Evolutionary conservation across 1,284 basidiomycete genomes (phyloP), one percentile per base, ranked within the genome.

Genomic region (Leccinum glutinopallens): DNA sequence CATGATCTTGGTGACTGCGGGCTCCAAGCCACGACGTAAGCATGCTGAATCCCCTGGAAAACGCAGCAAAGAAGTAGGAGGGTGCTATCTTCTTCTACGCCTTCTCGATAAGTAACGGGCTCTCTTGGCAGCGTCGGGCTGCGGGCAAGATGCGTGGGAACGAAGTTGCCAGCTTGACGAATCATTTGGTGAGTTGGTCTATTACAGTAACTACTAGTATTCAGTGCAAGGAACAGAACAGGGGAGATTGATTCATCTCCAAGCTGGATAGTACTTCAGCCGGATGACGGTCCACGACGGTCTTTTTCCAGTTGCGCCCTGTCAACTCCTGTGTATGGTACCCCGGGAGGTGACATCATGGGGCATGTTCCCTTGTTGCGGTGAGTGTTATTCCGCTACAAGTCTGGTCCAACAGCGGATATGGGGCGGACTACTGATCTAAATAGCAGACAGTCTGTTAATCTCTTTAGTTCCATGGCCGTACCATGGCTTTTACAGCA

Each of bases 21-120:
- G 56, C 35, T 57, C 56, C 56, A 57, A 57, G 56, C 56, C 56
- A 57, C 56, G 56, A 25, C 33, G 33, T 22, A 9, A 37, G 56
- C 56, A 37, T 37, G 35, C 56, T 37, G 7, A 37, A 57, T n/a
- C 56, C 12, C 17, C 35, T 35, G 25, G 56, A 9, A 19, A 57
- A 19, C 54, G 29, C 29, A 56, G 54, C 32, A 13, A 19, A 29
- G 19, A 37, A 57, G 55, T 12, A 2, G 32, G 19, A 6, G 4
- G 10, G 54, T 35, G 10, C 54, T 13, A 29, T 33, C 33, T n/a
- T 33, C 25, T 19, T 5, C 17, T 39, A 39, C 37, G 13, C 35
- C 25, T 22, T 35, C 33, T 49, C 46, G 9, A 46, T 46, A 29
- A 29, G 29, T 29, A 43, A 43, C 41, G 17, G 17, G 41, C 41